Conservation (phyloP, 768 basidiomycete genomes). For the Panus rudis region DNA sequence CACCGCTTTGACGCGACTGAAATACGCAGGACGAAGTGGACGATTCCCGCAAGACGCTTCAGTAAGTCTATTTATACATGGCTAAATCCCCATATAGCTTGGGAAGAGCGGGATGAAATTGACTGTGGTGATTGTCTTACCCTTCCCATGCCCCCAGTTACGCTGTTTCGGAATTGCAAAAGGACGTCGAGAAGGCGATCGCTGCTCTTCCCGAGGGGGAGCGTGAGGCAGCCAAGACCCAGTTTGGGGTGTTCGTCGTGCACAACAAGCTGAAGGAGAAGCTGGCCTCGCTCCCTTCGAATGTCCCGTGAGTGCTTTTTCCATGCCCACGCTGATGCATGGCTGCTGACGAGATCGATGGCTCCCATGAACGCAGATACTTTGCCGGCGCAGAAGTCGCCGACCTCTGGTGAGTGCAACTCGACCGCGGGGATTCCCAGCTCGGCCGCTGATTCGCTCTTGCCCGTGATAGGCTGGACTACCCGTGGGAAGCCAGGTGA, state of each 20-base stretch:
- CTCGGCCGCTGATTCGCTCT: too few relatives aligned
- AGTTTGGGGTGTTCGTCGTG: constrained; percentile 91
- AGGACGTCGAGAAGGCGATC: constrained; percentile 76
- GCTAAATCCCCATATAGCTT: neutral
- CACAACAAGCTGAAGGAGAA: constrained; percentile 93
- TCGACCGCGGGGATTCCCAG: too few relatives aligned
- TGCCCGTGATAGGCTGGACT: constrained; percentile 55
- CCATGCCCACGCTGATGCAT: constrained; percentile 18
- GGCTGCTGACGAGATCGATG: constrained; percentile 4
- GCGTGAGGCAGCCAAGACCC: constrained; percentile 60
- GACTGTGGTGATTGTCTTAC: too few relatives aligned
- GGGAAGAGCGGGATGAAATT: neutral
- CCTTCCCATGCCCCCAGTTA: constrained; percentile 46
- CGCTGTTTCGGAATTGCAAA: constrained; percentile 81
- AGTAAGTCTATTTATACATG: constrained; percentile 39
- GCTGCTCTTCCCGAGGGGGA: constrained; percentile 61
- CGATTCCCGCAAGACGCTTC: constrained; percentile 82
- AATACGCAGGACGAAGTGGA: constrained; percentile 77
- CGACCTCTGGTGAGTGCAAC: constrained; percentile 57
- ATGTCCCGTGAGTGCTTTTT: constrained; percentile 45
- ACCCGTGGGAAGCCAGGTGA: constrained; percentile 78
- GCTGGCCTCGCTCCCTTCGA: constrained; percentile 61
- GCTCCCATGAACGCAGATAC: constrained; percentile 38
- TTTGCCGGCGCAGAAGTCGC: constrained; percentile 73
- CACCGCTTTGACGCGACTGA: neutral